These are phyloP conservation scores for Morella rubra DNA, from an alignment of 306 rosid genomes.

Conservation along the genomic window DNA sequence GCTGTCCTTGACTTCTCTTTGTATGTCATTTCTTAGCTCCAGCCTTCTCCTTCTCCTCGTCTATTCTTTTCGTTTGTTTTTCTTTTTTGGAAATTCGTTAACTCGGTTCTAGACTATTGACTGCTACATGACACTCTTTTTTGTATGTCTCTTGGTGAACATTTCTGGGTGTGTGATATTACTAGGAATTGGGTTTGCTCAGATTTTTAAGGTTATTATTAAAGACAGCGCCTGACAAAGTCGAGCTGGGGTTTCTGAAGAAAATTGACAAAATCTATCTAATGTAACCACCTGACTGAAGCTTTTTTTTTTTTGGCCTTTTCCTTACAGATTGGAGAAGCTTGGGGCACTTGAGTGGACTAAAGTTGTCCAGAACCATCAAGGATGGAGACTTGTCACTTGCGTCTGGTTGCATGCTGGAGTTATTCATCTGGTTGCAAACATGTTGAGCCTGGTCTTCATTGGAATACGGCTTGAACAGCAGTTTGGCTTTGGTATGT, in stretches of 20 bases:
- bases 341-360: slow-evolving; percentile 71
- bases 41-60: background rate
- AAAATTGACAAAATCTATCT: background rate
- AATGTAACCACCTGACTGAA: background rate
- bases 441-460: slow-evolving; percentile 76
- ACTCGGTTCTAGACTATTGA: background rate
- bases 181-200: background rate
- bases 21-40: background rate
- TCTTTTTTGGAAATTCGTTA: background rate
- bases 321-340: slow-evolving; percentile 54
- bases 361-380: slow-evolving; percentile 57
- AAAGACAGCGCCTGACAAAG: background rate
- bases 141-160: background rate
- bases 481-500: slow-evolving; percentile 84
- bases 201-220: background rate
- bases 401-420: slow-evolving; percentile 97
- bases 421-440: slow-evolving; percentile 64
- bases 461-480: slow-evolving; percentile 88
- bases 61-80: background rate
- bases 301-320: background rate
- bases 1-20: background rate
- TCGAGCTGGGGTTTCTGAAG: background rate
- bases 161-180: background rate
- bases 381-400: slow-evolving; percentile 85
- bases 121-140: background rate